A percentile compares a stretch with the other conserved stretches of the same genome.
These are phyloP conservation scores for Pseudozyma tsukubaensis DNA, from an alignment of 1,284 basidiomycete species.

Conservation along the genomic window DNA sequence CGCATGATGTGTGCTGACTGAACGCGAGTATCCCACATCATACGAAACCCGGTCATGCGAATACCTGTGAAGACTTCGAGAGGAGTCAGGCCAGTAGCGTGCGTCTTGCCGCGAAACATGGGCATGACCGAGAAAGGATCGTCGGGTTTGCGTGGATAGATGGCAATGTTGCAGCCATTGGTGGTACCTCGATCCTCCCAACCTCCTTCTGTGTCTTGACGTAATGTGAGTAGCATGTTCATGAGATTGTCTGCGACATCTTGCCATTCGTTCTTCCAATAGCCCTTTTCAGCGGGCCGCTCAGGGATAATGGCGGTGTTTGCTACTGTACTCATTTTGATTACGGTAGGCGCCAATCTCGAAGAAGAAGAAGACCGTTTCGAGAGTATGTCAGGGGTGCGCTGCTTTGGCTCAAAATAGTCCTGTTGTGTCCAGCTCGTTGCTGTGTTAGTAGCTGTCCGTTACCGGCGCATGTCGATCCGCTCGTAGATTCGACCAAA, in stretches of 20 bases:
- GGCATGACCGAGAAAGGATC: slow-evolving; percentile 43
- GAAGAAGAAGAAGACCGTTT: no score
- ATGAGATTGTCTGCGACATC: slow-evolving; percentile 36
- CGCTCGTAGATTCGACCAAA: background rate
- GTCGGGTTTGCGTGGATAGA: slow-evolving; percentile 32
- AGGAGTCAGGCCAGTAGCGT: slow-evolving; percentile 32
- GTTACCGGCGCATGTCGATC: background rate
- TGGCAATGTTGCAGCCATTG: slow-evolving; percentile 29
- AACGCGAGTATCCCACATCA: slow-evolving; percentile 59
- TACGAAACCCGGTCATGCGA: slow-evolving; percentile 45
- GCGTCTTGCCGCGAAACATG: slow-evolving; percentile 47
- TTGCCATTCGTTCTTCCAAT: slow-evolving; percentile 43
- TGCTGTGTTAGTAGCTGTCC: background rate
- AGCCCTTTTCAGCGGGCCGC: slow-evolving; percentile 43
- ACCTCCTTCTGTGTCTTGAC: slow-evolving; percentile 38
- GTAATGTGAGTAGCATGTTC: slow-evolving; percentile 31
- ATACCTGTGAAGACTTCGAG: slow-evolving; percentile 55
- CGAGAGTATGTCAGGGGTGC: no score
- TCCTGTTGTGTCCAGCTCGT: background rate
- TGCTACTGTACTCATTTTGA: slow-evolving; percentile 29
- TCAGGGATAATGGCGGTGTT: slow-evolving; percentile 43
- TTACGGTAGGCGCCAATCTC: no score
- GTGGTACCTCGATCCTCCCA: slow-evolving; percentile 32
- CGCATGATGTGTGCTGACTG: slow-evolving; percentile 51
- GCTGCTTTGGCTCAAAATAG: no score